Conservation (phyloP, 345 rosid genomes). For the Salix dunnii region DNA sequence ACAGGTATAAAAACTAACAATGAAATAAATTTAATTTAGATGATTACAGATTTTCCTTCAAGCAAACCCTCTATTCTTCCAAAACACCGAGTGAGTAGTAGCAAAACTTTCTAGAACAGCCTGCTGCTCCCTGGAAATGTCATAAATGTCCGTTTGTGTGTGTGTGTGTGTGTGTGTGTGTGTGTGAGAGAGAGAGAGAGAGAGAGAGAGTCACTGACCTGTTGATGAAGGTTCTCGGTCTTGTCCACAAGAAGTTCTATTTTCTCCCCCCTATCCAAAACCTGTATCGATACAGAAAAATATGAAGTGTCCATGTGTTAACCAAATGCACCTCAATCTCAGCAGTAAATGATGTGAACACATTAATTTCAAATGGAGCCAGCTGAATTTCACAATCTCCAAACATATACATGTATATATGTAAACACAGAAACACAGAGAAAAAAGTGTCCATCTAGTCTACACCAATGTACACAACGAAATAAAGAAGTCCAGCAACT, state of each 20-base stretch:
- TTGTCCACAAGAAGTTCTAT: slow-evolving; percentile 46
- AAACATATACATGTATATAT: not conserved
- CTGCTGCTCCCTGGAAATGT: not conserved
- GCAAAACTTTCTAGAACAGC: not conserved
- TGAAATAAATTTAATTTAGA: not conserved
- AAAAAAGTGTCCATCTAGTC: not conserved
- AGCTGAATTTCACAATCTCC: not conserved
- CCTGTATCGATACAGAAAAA: slow-evolving; percentile 19
- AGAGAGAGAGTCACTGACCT: slow-evolving; percentile 26
- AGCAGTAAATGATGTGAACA: not conserved
- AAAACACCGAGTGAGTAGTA: not conserved
- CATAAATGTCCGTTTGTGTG: not conserved
- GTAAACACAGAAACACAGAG: not conserved
- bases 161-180: no score
- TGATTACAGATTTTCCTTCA: not conserved
- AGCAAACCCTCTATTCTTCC: not conserved
- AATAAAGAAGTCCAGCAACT: not conserved
- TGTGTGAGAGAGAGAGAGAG: not conserved
- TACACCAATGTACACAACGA: not conserved
- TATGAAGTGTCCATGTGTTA: not conserved
- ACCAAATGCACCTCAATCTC: not conserved
- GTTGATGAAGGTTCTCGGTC: slow-evolving; percentile 40
- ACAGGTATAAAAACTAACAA: not conserved
- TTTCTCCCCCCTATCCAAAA: slow-evolving; percentile 44
- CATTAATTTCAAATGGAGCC: not conserved